These are phyloP conservation scores for Prunus davidiana DNA, from an alignment of 306 rosid genomes.

Conservation along the genomic window DNA sequence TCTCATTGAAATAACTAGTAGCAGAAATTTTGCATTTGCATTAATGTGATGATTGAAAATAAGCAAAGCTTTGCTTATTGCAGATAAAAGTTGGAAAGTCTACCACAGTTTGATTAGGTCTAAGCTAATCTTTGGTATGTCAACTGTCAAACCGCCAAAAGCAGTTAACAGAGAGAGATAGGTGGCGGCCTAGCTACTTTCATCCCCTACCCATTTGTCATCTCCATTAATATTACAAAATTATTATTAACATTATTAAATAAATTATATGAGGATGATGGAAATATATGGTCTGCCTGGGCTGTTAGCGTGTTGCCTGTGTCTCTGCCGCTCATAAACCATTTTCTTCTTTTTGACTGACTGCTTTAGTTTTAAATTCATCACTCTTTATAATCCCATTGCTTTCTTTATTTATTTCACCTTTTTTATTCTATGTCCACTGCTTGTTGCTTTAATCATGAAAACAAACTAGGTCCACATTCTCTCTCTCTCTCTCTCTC, in stretches of 20 bases:
- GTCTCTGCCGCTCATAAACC: background rate
- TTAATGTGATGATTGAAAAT: background rate
- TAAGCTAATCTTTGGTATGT: background rate
- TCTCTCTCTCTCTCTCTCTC: constrained; percentile 7
- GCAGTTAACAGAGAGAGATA: background rate
- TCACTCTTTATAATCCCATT: background rate
- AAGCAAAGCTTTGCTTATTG: background rate
- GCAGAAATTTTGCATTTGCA: no score
- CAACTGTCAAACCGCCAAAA: background rate
- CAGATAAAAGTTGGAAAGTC: background rate
- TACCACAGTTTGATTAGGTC: background rate
- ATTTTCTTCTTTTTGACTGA: constrained; percentile 1
- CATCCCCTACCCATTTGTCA: background rate
- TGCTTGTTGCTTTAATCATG: constrained; percentile 17
- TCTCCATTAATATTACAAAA: background rate
- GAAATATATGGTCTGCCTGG: background rate
- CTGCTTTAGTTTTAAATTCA: background rate
- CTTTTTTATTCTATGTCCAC: constrained; percentile 2
- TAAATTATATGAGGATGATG: background rate
- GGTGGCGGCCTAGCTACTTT: background rate
- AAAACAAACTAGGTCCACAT: constrained; percentile 2
- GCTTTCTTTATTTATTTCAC: background rate
- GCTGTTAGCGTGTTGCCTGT: constrained; percentile 2
- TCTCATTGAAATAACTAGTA: no score
- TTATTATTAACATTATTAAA: background rate